These are phyloP conservation scores for Dothistroma pini DNA, from an alignment of 2,329 filamentous ascomycete species.

Conservation along the genomic window DNA sequence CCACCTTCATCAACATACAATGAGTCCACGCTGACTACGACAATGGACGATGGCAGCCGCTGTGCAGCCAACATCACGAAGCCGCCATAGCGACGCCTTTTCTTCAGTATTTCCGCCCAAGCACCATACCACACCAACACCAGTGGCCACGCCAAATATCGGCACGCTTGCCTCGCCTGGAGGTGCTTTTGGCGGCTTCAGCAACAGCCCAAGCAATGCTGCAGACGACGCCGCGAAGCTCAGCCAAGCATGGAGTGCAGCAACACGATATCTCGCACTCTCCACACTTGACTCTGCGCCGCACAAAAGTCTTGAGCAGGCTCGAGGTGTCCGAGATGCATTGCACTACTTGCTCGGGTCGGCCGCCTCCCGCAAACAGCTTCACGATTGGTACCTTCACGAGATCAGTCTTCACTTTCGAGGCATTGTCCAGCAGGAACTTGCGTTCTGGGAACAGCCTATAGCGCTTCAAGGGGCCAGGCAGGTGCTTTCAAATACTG, in stretches of 20 bases:
- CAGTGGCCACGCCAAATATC: conserved; percentile 42
- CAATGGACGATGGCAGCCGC: neutral
- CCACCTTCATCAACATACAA: neutral
- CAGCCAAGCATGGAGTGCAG: conserved; percentile 45
- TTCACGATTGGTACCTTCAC: conserved; percentile 45
- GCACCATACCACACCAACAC: conserved; percentile 44
- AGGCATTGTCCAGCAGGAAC: conserved; percentile 24
- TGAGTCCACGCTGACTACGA: neutral
- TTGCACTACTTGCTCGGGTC: conserved; percentile 14
- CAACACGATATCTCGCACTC: conserved; percentile 40
- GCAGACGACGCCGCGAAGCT: conserved; percentile 36
- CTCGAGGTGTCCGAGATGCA: conserved; percentile 18
- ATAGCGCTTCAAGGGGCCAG: conserved; percentile 28
- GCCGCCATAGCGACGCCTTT: conserved; percentile 25
- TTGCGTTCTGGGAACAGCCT: conserved; percentile 27
- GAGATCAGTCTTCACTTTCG: conserved; percentile 44
- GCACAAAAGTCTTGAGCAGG: conserved; percentile 5
- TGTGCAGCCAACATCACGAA: neutral
- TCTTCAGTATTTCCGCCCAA: conserved; percentile 45
- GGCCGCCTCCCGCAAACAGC: conserved; percentile 27
- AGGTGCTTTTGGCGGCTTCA: conserved; percentile 40
- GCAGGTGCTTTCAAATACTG: conserved; percentile 37
- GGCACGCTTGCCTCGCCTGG: conserved; percentile 38
- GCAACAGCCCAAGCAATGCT: conserved; percentile 35
- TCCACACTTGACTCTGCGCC: neutral